Base-by-base conservation (phyloP, 2,329 filamentous ascomycete genomes). In the Talaromyces sp. region DNA sequence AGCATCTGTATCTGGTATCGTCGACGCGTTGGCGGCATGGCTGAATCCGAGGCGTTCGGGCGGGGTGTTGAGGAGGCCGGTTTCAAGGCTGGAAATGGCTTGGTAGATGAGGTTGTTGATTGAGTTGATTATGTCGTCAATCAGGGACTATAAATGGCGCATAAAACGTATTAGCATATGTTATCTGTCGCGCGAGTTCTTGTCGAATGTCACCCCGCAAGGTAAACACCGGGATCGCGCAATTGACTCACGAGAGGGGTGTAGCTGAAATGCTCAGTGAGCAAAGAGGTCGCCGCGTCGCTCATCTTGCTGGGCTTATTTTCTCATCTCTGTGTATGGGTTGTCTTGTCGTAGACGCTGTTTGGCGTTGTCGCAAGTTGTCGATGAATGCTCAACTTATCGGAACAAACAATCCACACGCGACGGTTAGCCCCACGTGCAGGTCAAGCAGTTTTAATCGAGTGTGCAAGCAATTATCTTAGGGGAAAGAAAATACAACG, bases 101-200 rank as follows among this genome's bases (percentile, higher is more conserved):
- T 89, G 89, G 76, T 96, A 94, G 69, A 94, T 89, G 69, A 97
- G 85, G 70, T 93, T 90, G 79, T 97, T 99, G 75, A 97, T 87
- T 59, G 89, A 90, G 80, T 97, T 97, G 79, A 97, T 96, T 68
- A 97, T 92, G 77, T 97, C 93, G 84, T 99, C 94, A 70, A 99
- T 89, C 48, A 99, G 85, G 63, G 90, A 90, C 92, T 96, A 69
- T 27, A 27, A 11, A 48, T 21, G 24, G n/a, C 32, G 26, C 12
- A n/a, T 7, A 3, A 19, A 29, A 61, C 17, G 58, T 46, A 46
- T 61, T 19, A 55, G n/a, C 48, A 53, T 59, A 61, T 60, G 21
- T 58, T 32, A 61, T 65, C 24, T 55, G 14, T 50, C 17, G 24
- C 35, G 27, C n/a, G 10, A 26, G 43, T 38, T 27, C 7, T 14